Base-by-base conservation (phyloP, 2,329 filamentous ascomycete genomes). In the Calcarisporium arbuscula region DNA sequence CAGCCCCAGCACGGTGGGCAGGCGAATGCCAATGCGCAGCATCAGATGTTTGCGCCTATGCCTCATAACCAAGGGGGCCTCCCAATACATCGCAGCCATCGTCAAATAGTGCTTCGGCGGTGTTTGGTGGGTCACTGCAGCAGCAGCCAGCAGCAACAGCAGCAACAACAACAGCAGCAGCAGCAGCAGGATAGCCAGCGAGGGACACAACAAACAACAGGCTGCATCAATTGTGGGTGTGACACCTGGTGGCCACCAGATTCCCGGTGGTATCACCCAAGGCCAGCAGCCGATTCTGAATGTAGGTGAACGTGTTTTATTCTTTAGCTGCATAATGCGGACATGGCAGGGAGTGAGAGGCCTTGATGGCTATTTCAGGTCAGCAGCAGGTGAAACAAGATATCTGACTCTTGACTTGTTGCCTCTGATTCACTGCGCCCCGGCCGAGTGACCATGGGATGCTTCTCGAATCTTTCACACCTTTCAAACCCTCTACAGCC, bases 101-200 rank as follows among this genome's bases (percentile, higher is more conserved):
- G 16, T 70, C 80, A 20, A 76, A 66, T 41, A 74, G 74, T 11
- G 72, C 77, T 32, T 14, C 22, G 74, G 68, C 5, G 72, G 74
- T 34, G 69, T 94, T 89, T 48, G 82, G 80, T 17, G 77, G 80
- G 4, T 78, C 84, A 30, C 64, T 80, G 38, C 80, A 78, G 47
- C 74, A 67, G 39, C 39, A 41, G 27, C 44, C 38, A 30, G n/a
- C n/a, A 28, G 26, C 26, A 28, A 19, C 77, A 82, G 30, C 67
- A 65, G 38, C 60, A 64, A 34, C 66, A 66, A 41, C 65, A 67
- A 51, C 64, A 70, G 56, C 39, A 44, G 15, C 43, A 47, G 19
- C 44, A 74, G 70, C 39, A 80, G 52, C 85, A 86, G 53, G 78
- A 80, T 30, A 64, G 70, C 34, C 67, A 71, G n/a, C 75, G 75